Base-by-base conservation (phyloP, 2,329 filamentous ascomycete genomes). In the Venturia nashicola region DNA sequence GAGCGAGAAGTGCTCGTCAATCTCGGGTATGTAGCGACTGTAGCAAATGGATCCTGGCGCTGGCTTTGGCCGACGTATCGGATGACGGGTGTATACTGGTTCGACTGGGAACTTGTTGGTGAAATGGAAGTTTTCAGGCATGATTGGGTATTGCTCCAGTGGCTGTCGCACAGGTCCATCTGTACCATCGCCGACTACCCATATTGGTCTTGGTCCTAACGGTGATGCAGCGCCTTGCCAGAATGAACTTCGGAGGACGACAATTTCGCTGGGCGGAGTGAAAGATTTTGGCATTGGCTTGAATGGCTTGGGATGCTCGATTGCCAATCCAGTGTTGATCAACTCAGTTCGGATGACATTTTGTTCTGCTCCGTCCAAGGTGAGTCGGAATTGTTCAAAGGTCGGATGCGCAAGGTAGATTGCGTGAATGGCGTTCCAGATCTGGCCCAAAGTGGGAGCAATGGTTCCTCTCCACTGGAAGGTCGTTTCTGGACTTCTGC, bases 1-100 rank as follows among this genome's bases (percentile, higher is more conserved):
- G 78, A 92, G 88, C 66, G 86, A 89, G 73, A 92, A 92, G 67
- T 84, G 87, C 78, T 92, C 86, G 66, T 84, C 79, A 48, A 92
- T 78, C 70, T 91, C 85, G 8, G 88, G 88, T 66, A 92, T 86
- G 78, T 86, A 92, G 64, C 89, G 85, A 71, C 87, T 90, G 77
- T 93, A 93, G 68, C 89, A 81, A 66, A 88, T 81, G 1, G 86
- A 82, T 3, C 88, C 87, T 0, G 87, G 86, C 1, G 79, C 76
- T 5, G 89, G 89, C 76, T 93, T 92, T 42, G 84, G 80, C 1
- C 85, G 84, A 9, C 89, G 85, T 8, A 87, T 79, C 3, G 89
- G 89, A 74, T 92, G 89, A 74, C 83, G 85, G 12, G 83, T 79
- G 72, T 88, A 83, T 12, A 83, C 75, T 5, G 76, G 77, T 64